Conservation (phyloP, 805 yeast species). For the Wickerhamiella azyma region DNA sequence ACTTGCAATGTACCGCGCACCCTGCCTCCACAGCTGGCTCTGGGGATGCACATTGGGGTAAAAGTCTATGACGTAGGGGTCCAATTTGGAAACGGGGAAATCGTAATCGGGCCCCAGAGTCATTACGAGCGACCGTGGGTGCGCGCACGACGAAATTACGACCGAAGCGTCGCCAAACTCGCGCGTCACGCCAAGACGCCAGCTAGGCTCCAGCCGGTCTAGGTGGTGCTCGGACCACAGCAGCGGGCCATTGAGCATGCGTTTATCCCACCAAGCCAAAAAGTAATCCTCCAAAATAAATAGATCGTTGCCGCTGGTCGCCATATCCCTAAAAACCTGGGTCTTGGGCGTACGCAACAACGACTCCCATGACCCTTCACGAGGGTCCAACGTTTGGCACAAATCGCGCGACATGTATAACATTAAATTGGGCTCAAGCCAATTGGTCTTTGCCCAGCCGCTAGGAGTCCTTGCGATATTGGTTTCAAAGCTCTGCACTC, state of each 20-base stretch:
- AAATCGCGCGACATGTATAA: no score
- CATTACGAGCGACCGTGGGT: conserved; percentile 18
- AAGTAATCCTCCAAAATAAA: conserved; percentile 56
- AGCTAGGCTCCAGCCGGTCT: conserved; percentile 32
- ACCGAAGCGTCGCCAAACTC: neutral
- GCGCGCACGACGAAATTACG: neutral
- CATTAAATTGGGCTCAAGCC: neutral
- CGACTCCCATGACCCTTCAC: neutral
- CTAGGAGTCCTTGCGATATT: neutral
- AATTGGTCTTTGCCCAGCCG: neutral
- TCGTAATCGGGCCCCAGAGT: conserved; percentile 27
- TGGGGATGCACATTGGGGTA: conserved; percentile 18
- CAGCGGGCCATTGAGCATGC: conserved; percentile 30
- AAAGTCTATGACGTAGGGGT: conserved; percentile 12
- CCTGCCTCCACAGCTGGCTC: conserved; percentile 11
- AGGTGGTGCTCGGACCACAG: conserved; percentile 66
- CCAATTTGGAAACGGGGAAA: conserved; percentile 26
- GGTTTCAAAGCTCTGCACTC: neutral
- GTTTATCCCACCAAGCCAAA: conserved; percentile 36
- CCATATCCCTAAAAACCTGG: neutral
- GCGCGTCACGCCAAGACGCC: neutral
- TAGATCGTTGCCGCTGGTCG: conserved; percentile 24
- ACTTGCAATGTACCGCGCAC: conserved; percentile 11
- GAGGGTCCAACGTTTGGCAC: neutral
- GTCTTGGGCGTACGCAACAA: neutral